Conservation (phyloP, 2,329 filamentous ascomycete species). For the Dactylella cylindrospora region DNA sequence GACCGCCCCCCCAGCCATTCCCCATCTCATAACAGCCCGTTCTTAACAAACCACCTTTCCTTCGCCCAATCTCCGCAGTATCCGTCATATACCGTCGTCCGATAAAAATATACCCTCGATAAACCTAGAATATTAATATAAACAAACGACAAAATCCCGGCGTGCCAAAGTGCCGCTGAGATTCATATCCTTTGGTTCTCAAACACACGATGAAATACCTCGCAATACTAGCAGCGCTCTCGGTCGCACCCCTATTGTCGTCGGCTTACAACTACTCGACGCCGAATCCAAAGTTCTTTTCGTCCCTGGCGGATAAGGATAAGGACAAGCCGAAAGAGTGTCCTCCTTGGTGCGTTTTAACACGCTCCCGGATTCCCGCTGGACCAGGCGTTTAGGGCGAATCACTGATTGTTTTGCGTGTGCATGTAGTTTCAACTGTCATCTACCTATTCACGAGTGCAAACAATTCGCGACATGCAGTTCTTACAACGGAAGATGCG, state of each 20-base stretch:
- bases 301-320: constrained; percentile 63
- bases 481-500: constrained; percentile 85
- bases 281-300: constrained; percentile 63
- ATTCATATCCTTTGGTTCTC: too few species aligned
- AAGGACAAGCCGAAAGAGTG: constrained; percentile 72
- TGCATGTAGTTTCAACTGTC: constrained; percentile 84
- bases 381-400: background rate
- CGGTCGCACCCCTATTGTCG: constrained; percentile 36
- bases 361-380: background rate
- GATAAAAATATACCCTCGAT: background rate
- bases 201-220: constrained; percentile 61
- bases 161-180: constrained; percentile 29
- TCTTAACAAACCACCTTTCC: background rate
- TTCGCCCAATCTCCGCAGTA: constrained; percentile 18
- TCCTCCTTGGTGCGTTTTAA: constrained; percentile 67
- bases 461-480: constrained; percentile 89
- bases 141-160: constrained; percentile 4
- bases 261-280: constrained; percentile 60
- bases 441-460: constrained; percentile 87
- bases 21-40: background rate
- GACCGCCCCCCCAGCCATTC: background rate
- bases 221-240: constrained; percentile 55
- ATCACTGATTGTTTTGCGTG: constrained; percentile 50
- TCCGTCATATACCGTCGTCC: constrained; percentile 12
- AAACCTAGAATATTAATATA: background rate